Conservation (phyloP, 73 alveolate species). For the Breviolum minutum region DNA sequence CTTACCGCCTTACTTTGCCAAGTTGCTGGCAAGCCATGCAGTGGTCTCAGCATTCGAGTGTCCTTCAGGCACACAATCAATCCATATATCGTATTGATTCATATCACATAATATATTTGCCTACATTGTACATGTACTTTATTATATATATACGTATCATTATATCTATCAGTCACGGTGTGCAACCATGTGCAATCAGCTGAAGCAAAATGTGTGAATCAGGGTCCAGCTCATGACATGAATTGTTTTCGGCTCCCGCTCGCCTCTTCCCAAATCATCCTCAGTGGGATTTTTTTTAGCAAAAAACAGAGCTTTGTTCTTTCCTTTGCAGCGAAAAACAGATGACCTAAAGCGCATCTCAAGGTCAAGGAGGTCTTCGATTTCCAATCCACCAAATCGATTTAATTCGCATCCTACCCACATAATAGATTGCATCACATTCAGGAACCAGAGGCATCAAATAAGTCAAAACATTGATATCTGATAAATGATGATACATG, state of each 20-base stretch:
- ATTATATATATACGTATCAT: too few relatives aligned
- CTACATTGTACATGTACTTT: too few relatives aligned
- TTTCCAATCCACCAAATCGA: not conserved
- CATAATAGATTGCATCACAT: too few relatives aligned
- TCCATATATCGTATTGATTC: not conserved
- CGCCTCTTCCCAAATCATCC: conserved; percentile 86
- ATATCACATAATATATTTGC: not conserved
- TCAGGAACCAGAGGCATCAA: too few relatives aligned
- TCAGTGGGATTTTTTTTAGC: not conserved
- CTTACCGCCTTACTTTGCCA: not conserved
- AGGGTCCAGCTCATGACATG: not conserved
- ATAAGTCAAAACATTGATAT: too few relatives aligned
- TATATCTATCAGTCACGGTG: too few relatives aligned
- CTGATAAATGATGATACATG: too few relatives aligned
- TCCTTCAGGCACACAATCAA: not conserved
- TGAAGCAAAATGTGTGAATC: too few relatives aligned
- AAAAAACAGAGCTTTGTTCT: too few relatives aligned
- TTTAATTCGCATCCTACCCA: not conserved
- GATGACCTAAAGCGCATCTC: too few relatives aligned
- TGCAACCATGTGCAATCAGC: not conserved
- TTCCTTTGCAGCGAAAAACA: too few relatives aligned
- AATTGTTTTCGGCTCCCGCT: not conserved
- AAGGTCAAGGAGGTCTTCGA: too few relatives aligned
- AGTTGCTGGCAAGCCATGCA: conserved; percentile 13
- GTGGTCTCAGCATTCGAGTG: conserved; percentile 64